phyloP scores from a whole-genome alignment of 441 rosid genomes.

The Erodium moschatum region DNA sequence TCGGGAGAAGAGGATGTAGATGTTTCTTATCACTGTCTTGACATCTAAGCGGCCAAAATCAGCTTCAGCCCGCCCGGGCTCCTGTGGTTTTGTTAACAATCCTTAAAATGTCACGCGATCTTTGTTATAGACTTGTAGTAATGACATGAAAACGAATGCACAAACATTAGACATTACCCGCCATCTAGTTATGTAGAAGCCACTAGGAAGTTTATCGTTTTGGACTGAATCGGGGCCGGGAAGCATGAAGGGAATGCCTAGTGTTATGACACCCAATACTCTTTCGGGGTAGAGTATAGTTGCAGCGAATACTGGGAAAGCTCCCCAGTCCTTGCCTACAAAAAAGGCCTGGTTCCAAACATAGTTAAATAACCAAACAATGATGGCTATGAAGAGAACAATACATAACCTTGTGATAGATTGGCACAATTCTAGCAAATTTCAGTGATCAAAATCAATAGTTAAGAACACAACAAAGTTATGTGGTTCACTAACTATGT shows the following conservation, averaged over 20 bases:
- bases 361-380: neutral
- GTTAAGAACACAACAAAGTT: too few relatives aligned
- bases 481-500: too few relatives aligned
- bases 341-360: conserved; percentile 15
- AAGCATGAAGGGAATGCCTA: conserved; percentile 24
- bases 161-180: neutral
- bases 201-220: conserved; percentile 12
- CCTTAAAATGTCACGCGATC: neutral
- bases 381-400: too few relatives aligned
- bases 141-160: too few relatives aligned
- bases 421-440: too few relatives aligned
- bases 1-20: conserved; percentile 37
- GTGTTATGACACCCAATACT: conserved; percentile 17
- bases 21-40: conserved; percentile 34
- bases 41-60: conserved; percentile 35
- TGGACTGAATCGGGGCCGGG: conserved; percentile 17
- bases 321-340: conserved; percentile 26
- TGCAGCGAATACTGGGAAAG: conserved; percentile 15
- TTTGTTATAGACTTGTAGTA: too few relatives aligned
- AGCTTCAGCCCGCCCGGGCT: conserved; percentile 38
- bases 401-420: too few relatives aligned
- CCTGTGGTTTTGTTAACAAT: conserved; percentile 18
- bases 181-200: conserved; percentile 21
- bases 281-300: conserved; percentile 19
- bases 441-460: too few relatives aligned